Evolutionary conservation across 2,329 filamentous ascomycete species (phyloP).

Genomic region (Balansia obtecta): DNA sequence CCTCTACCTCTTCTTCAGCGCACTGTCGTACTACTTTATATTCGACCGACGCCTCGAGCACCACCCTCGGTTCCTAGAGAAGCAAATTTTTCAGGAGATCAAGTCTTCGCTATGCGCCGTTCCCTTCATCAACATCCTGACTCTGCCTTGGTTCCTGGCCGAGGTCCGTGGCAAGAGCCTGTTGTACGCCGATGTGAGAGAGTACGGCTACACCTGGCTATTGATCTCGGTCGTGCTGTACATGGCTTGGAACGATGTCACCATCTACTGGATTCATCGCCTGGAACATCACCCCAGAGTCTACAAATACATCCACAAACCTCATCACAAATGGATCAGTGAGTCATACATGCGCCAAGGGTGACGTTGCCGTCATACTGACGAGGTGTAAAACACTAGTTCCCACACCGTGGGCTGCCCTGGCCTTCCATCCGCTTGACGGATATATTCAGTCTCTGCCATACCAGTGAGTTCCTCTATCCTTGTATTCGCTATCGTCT

Average conservation of each 20-base stretch:
- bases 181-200: constrained; percentile 25
- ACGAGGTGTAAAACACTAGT: constrained; percentile 30
- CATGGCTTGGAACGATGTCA: constrained; percentile 10
- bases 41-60: constrained; percentile 33
- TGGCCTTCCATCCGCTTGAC: constrained; percentile 91
- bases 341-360: not conserved
- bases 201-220: constrained; percentile 29
- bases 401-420: constrained; percentile 84
- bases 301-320: constrained; percentile 89
- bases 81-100: constrained; percentile 33
- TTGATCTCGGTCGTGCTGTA: constrained; percentile 25
- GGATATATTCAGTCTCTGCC: constrained; percentile 81
- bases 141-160: constrained; percentile 31
- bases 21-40: constrained; percentile 61
- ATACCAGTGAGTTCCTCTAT: constrained; percentile 46
- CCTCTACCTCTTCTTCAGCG: constrained; percentile 54
- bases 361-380: not conserved
- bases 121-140: constrained; percentile 31
- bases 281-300: constrained; percentile 62
- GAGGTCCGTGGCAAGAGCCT: constrained; percentile 34
- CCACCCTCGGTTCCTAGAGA: constrained; percentile 35
- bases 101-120: constrained; percentile 28
- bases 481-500: not conserved
- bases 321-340: constrained; percentile 93
- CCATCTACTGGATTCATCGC: constrained; percentile 87